phyloP scores from a whole-genome alignment of 345 rosid species.

The Salix suchowensis region DNA sequence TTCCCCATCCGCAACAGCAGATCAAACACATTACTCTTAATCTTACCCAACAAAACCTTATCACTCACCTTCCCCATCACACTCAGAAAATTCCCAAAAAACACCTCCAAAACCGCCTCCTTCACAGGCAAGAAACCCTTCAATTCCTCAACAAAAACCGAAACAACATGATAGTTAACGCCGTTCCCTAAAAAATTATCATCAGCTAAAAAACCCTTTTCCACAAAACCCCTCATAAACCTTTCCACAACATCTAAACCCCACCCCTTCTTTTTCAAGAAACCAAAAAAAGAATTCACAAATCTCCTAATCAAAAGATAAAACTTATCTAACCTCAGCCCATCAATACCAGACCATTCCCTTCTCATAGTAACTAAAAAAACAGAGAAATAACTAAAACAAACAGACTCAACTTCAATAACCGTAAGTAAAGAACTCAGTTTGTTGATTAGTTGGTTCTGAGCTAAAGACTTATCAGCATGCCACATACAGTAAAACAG shows the following conservation, averaged over 20 bases:
- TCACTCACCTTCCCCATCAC: slow-evolving; percentile 56
- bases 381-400: slow-evolving; percentile 46
- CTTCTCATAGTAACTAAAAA: slow-evolving; percentile 89
- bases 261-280: slow-evolving; percentile 55
- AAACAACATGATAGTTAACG: slow-evolving; percentile 74
- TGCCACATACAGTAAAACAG: slow-evolving; percentile 98
- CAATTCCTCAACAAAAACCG: slow-evolving; percentile 71
- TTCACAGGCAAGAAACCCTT: slow-evolving; percentile 58
- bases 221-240: slow-evolving; percentile 45
- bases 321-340: slow-evolving; percentile 80
- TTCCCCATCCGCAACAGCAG: slow-evolving; percentile 50
- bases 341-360: slow-evolving; percentile 88
- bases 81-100: slow-evolving; percentile 44
- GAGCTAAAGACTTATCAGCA: slow-evolving; percentile 69
- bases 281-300: slow-evolving; percentile 39
- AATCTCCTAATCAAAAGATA: slow-evolving; percentile 79
- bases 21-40: slow-evolving; percentile 69
- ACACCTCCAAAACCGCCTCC: slow-evolving; percentile 41
- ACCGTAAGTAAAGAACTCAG: slow-evolving; percentile 48
- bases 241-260: slow-evolving; percentile 46
- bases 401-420: not conserved
- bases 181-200: slow-evolving; percentile 66
- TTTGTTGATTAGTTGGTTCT: slow-evolving; percentile 57
- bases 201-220: slow-evolving; percentile 43
- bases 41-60: slow-evolving; percentile 65